Conservation (phyloP, 176 grass and related monocot species). For the Oropetium thomaeum region DNA sequence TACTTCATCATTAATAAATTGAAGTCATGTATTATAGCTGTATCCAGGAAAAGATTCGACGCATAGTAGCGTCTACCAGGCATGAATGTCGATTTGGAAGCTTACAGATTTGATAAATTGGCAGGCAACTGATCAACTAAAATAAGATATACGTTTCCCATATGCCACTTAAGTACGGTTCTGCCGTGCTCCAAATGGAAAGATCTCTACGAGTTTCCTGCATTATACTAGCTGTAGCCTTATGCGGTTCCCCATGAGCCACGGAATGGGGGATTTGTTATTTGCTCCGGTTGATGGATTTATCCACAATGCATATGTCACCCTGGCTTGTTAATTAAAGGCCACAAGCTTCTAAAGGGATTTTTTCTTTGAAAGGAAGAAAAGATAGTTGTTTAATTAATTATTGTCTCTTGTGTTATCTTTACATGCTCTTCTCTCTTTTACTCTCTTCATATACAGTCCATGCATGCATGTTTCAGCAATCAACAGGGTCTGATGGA, state of each 20-base stretch:
- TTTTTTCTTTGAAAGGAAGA: neutral
- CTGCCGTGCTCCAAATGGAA: slow-evolving; percentile 45
- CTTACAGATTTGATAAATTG: slow-evolving; percentile 15
- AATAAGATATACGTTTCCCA: neutral
- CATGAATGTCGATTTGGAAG: neutral
- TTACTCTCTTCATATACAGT: neutral
- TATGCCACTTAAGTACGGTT: slow-evolving; percentile 34
- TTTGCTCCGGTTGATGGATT: neutral
- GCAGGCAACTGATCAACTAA: neutral
- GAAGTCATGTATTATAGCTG: slow-evolving; percentile 2
- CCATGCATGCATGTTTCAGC: slow-evolving; percentile 22
- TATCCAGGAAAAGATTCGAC: slow-evolving; percentile 28
- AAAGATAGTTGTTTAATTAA: neutral
- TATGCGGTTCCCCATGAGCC: neutral
- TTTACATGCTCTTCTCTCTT: neutral
- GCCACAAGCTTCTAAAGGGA: neutral
- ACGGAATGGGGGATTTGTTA: neutral
- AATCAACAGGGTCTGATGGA: neutral
- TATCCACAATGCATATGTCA: neutral
- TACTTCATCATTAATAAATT: neutral
- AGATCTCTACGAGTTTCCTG: slow-evolving; percentile 11
- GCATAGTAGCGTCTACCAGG: neutral
- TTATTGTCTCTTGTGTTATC: neutral
- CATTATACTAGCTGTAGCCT: neutral
- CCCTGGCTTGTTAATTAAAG: neutral